phyloP scores from a whole-genome alignment of 805 yeast genomes.

The Suhomyces prunicola region DNA sequence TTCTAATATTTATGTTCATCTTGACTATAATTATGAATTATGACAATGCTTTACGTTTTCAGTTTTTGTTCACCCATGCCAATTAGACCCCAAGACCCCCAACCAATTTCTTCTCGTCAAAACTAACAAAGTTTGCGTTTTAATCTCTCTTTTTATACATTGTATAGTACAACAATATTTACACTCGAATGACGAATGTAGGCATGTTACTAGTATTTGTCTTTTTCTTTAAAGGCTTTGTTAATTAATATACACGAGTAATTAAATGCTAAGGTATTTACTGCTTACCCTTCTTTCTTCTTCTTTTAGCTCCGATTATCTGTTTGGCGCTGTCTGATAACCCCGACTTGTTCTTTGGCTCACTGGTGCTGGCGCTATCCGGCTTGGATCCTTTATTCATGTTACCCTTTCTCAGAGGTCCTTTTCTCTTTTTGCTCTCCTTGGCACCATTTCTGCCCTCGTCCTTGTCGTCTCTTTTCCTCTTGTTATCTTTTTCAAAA shows the following conservation, averaged over 20 bases:
- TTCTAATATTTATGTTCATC: neutral
- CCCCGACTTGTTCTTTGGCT: constrained; percentile 27
- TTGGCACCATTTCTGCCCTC: constrained; percentile 11
- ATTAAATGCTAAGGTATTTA: neutral
- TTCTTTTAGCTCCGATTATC: constrained; percentile 67
- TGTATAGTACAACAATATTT: constrained; percentile 3
- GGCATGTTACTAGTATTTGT: neutral
- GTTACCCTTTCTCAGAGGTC: constrained; percentile 40
- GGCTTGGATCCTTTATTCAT: constrained; percentile 33
- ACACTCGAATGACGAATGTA: neutral
- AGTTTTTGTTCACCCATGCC: neutral
- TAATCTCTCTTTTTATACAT: constrained; percentile 3
- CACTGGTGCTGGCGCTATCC: constrained; percentile 2
- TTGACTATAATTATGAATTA: constrained; percentile 14
- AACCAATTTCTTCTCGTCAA: neutral
- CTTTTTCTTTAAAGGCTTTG: no score
- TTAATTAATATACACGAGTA: neutral
- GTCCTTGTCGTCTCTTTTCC: constrained; percentile 22
- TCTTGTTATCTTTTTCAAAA: constrained; percentile 16
- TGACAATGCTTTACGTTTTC: constrained; percentile 9
- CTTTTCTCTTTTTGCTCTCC: constrained; percentile 25
- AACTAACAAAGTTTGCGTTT: constrained; percentile 1
- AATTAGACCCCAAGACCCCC: neutral
- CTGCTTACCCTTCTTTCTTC: constrained; percentile 52
- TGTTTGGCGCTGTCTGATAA: constrained; percentile 56